Base-by-base conservation (phyloP, 2,329 filamentous ascomycete species). In the Alternaria conjuncta region DNA sequence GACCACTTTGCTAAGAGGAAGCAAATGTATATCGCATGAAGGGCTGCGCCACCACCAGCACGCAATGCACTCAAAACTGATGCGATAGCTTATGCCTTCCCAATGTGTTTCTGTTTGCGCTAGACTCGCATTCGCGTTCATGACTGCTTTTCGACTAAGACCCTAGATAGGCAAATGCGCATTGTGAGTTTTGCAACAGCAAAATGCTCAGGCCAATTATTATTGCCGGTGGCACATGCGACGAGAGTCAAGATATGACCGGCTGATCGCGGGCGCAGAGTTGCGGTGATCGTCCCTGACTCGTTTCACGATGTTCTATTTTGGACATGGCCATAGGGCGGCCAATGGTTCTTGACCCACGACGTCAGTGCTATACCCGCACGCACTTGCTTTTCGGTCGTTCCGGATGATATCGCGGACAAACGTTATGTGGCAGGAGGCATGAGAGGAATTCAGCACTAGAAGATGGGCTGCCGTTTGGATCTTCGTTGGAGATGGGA, bases 401-500 rank as follows among this genome's bases (percentile, higher is more conserved):
- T 26, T 60, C 56, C 60, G 55, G 36, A 26, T 41, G 18, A 44
- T 45, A 18, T 53, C 20, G 25, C 44, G 32, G 50, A 32, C 23
- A 28, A 36, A 57, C 12, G 15, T 25, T 21, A 10, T 8, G 25
- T 50, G 32, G 49, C 26, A 36, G 36, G 41, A 25, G 20, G 53
- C 46, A 21, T 55, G 41, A 26, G 21, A 32, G 12, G 44, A 36
- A 18, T 55, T 55, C 11, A 20, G 44, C 13, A 61, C 60, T 61
- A 60, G 59, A 69, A 67, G 66, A 53, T 60, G 60, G 66, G 63
- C 57, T 63, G 61, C 64, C 61, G 66, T 66, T 63, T 55, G 55
- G 61, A 51, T 66, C 53, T 57, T 55, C 45, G 26, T 44, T 43
- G 44, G 47, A 63, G 58, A 62, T 50, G 61, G 32, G 47, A 63